Percentiles rank a stretch among this genome's conserved stretches.
These are phyloP conservation scores for Penicillium freii DNA, from an alignment of 2,329 filamentous ascomycete genomes.

Conservation along the genomic window DNA sequence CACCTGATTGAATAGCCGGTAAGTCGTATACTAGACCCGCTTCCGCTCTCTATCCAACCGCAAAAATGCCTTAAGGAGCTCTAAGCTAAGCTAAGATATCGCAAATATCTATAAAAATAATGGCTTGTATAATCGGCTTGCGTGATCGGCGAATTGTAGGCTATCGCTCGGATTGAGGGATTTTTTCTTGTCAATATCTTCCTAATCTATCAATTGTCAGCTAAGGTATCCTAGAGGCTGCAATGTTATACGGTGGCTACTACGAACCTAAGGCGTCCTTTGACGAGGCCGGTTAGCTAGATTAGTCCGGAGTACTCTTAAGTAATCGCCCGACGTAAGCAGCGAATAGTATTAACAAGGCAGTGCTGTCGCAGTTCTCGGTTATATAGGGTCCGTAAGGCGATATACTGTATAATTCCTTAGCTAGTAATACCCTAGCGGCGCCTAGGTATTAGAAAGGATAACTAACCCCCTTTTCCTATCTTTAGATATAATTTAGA, in stretches of 20 bases:
- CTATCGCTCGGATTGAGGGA: background rate
- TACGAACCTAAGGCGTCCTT: background rate
- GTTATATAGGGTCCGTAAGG: background rate
- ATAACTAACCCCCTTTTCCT: background rate
- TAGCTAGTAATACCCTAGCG: background rate
- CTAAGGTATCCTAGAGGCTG: background rate
- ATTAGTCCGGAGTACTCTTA: background rate
- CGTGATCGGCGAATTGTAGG: background rate
- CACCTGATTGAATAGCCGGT: too few relatives aligned
- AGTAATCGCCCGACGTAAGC: background rate
- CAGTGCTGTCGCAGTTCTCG: background rate
- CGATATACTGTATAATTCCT: conserved; percentile 3
- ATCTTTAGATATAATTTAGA: background rate
- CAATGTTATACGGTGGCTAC: background rate
- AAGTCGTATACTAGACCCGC: background rate
- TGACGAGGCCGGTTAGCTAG: background rate
- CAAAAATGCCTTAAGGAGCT: conserved; percentile 4
- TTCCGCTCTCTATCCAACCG: too few relatives aligned
- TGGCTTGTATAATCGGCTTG: background rate
- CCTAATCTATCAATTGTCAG: background rate
- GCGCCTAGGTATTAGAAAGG: background rate
- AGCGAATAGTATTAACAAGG: background rate
- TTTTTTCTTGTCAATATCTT: conserved; percentile 1
- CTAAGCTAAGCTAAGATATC: background rate
- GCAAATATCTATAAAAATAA: background rate